Base-by-base conservation (phyloP, 106 monocot species). In the Cymbidium sinense region DNA sequence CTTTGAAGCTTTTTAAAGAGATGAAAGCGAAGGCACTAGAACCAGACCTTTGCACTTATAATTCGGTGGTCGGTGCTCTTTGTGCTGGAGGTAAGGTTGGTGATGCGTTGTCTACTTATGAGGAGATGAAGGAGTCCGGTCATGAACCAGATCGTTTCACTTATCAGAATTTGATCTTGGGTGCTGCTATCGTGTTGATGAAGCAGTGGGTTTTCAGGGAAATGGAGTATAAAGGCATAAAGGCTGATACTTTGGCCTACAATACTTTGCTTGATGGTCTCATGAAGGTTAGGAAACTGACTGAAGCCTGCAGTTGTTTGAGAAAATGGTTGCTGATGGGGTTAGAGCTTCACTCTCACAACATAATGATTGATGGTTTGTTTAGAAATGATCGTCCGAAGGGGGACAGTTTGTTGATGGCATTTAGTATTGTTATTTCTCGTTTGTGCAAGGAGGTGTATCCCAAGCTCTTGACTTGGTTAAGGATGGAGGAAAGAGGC, bases 401-500 rank as follows among this genome's bases (percentile, higher is more conserved):
- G 44, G 92, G 74, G 93, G 90, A 3, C 84, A 92, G 47, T 88
- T 88, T 85, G 89, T 99, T 3, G 93, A 99, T 81, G 80, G 20
- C 3, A 73, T 99, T 50, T 70, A 88, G 95, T 81, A 93, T 93
- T 54, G 88, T 99, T 2, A 77, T 91, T 21, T 79, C 74, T 23
- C 88, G 89, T 37, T 74, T 95, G 44, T 99, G 93, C 76, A 89
- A 82, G 80, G 91, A 86, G 61, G 85, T 44, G 82, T 95, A 41
- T 87, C 73, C 1, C 85, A 86, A 74, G 99, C 88, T 10, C 86
- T 99, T 41, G 83, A 87, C 3, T 81, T 99, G 83, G 89, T 89
- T 43, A 85, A 82, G 86, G 99, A 99, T 95, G 93, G 92, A 95
- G 55, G 87, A 86, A 7, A 89, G 91, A 79, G 99, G 99, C 0